Evolutionary conservation across 1,284 basidiomycete species (phyloP), one percentile per base, ranked within the genome.

Genomic region (Coniferiporia weirii): DNA sequence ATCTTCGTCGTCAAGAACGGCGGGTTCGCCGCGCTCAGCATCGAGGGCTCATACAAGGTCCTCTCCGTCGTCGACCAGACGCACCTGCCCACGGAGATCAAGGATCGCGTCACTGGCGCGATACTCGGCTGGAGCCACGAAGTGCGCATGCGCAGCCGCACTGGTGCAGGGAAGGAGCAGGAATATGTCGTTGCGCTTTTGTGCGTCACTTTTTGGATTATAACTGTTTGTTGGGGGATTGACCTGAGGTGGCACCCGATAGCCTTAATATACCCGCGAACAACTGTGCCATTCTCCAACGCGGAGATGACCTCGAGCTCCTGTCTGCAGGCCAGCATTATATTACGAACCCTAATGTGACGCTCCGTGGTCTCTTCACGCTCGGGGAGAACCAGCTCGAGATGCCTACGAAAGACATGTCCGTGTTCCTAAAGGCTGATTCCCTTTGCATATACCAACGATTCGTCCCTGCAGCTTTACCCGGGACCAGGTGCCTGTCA

Each of bases 371-470:
- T 6, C 65, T 90, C 27, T 91, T 83, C 69, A 89, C 89, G 1
- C 79, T 87, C 0, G 89, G 89, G 20, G 89, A 91, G 69, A 89
- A 87, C 65, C 89, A 91, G 70, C 71, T 89, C 34, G 89, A 91
- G 70, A 87, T 91, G 84, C 87, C 88, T 2, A 90, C 89, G 7
- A 91, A 91, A 71, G 88, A 90, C 64, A 89, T 90, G 87, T 87
- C 63, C 65, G 82, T 72, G 10, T 52, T n/a, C 2, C 12, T 27
- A 38, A 32, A 4, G 51, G 13, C 4, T 52, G 20, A 19, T 19
- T 36, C 15, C 4, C 17, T 59, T 20, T 55, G 17, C 27, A 12
- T 38, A 47, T 45, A 61, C 36, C 57, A 45, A 61, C 47, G 17
- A 57, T 32, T 43, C 36, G 32, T 20, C 17, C 60, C 19, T 57